Percentiles rank a stretch among this genome's conserved stretches.
Conservation (phyloP, 2,329 filamentous ascomycete genomes). For the Fonsecaea erecta region DNA sequence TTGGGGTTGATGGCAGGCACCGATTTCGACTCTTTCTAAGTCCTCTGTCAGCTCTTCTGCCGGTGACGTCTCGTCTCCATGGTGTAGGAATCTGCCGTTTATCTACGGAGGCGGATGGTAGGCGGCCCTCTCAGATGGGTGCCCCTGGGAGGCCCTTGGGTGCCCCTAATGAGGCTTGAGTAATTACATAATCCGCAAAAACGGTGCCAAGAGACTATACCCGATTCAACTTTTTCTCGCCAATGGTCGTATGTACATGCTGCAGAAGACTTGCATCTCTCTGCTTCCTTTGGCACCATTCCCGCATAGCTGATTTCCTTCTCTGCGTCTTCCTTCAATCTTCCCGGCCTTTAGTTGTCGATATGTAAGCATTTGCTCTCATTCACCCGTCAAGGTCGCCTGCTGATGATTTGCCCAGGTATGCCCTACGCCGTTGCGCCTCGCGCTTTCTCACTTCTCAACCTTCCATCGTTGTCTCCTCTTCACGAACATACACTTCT, state of each 20-base stretch:
- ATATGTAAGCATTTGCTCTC: slow-evolving; percentile 3
- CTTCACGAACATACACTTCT: slow-evolving; percentile 48
- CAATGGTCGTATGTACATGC: slow-evolving; percentile 43
- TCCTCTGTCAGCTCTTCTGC: background rate
- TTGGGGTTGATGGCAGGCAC: slow-evolving; percentile 36
- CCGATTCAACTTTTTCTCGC: slow-evolving; percentile 58
- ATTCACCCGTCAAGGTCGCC: background rate
- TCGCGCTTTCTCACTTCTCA: slow-evolving; percentile 58
- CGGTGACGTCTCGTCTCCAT: background rate
- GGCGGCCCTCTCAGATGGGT: too few species aligned
- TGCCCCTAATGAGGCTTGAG: background rate
- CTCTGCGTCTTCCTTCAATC: background rate
- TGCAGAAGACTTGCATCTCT: background rate
- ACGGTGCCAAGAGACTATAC: background rate
- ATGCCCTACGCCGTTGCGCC: slow-evolving; percentile 62
- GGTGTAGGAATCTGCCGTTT: too few species aligned
- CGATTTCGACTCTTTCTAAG: slow-evolving; percentile 31
- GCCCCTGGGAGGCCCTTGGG: background rate
- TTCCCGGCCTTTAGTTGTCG: background rate
- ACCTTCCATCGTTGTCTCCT: slow-evolving; percentile 50
- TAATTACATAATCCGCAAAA: background rate
- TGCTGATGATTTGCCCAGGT: slow-evolving; percentile 49
- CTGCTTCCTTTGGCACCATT: background rate
- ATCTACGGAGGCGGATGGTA: too few species aligned
- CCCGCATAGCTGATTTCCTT: slow-evolving; percentile 52